Conservation (phyloP, 140 eudicot species). For the Stevia rebaudiana region DNA sequence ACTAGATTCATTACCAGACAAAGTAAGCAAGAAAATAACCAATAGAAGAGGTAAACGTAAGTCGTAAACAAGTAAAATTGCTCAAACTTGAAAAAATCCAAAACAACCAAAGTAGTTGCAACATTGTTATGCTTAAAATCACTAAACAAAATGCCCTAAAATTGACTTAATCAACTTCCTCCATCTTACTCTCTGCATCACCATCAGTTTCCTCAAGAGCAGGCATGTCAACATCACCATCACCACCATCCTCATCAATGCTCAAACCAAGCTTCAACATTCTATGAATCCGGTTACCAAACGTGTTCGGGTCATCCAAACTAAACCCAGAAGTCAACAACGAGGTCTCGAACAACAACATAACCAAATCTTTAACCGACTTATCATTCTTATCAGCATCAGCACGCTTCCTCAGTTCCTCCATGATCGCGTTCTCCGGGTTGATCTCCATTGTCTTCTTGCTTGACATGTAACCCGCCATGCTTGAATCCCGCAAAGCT, state of each 20-base stretch:
- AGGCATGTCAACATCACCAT: slow-evolving; percentile 60
- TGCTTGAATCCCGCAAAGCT: slow-evolving; percentile 75
- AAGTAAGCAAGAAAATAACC: not conserved
- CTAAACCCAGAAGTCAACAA: slow-evolving; percentile 79
- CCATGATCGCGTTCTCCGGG: slow-evolving; percentile 76
- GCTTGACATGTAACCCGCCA: slow-evolving; percentile 86
- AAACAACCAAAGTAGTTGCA: not conserved
- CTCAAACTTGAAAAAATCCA: not conserved
- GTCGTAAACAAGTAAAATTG: not conserved
- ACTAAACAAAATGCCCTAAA: not conserved
- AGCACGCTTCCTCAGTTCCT: slow-evolving; percentile 80
- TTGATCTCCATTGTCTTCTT: slow-evolving; percentile 87
- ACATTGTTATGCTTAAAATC: not conserved
- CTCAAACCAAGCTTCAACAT: slow-evolving; percentile 85
- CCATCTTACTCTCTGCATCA: slow-evolving; percentile 85
- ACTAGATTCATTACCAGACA: not conserved
- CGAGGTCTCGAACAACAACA: slow-evolving; percentile 68
- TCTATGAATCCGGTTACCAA: slow-evolving; percentile 75
- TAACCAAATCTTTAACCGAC: slow-evolving; percentile 72
- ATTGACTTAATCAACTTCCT: slow-evolving; percentile 63
- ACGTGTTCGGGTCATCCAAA: slow-evolving; percentile 77
- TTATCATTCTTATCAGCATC: slow-evolving; percentile 85
- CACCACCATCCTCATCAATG: slow-evolving; percentile 51
- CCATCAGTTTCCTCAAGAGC: slow-evolving; percentile 60
- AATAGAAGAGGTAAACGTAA: not conserved